Percentiles rank a stretch among this genome's conserved stretches.
Evolutionary conservation across 768 basidiomycete genomes (phyloP).

Genomic region (Lenzites betulinus): DNA sequence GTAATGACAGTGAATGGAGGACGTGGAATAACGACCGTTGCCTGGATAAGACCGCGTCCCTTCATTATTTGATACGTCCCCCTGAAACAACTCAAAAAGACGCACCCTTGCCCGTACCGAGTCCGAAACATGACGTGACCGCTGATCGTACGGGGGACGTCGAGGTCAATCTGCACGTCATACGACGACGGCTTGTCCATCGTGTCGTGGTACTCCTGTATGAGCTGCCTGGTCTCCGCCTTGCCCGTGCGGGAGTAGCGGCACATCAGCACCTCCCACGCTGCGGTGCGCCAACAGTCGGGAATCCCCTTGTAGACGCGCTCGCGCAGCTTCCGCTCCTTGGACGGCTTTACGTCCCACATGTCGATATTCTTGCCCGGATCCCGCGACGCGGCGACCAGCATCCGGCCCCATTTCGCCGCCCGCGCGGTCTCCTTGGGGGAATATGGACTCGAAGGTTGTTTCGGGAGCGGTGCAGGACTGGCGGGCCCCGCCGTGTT

Average conservation of each 20-base stretch:
- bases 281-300: conserved; percentile 91
- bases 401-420: conserved; percentile 94
- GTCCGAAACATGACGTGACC: conserved; percentile 95
- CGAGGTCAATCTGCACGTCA: conserved; percentile 97
- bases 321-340: conserved; percentile 67
- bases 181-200: conserved; percentile 83
- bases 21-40: conserved; percentile 96
- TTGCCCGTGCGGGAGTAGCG: conserved; percentile 49
- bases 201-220: conserved; percentile 56
- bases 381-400: conserved; percentile 67
- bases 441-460: conserved; percentile 45
- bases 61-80: not conserved
- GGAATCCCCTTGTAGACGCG: conserved; percentile 95
- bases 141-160: conserved; percentile 94
- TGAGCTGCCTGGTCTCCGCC: conserved; percentile 46
- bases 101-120: conserved; percentile 92
- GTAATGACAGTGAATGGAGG: conserved; percentile 86
- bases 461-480: conserved; percentile 47
- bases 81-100: conserved; percentile 16
- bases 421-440: conserved; percentile 75
- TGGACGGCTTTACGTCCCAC: conserved; percentile 70
- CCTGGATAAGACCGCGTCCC: conserved; percentile 41
- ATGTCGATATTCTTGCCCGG: conserved; percentile 72
- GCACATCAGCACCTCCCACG: conserved; percentile 84
- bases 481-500: conserved; percentile 45